Percentiles rank a stretch among this genome's conserved stretches.
phyloP scores from a whole-genome alignment of 257 asterid species.

The Ocimum tenuiflorum region DNA sequence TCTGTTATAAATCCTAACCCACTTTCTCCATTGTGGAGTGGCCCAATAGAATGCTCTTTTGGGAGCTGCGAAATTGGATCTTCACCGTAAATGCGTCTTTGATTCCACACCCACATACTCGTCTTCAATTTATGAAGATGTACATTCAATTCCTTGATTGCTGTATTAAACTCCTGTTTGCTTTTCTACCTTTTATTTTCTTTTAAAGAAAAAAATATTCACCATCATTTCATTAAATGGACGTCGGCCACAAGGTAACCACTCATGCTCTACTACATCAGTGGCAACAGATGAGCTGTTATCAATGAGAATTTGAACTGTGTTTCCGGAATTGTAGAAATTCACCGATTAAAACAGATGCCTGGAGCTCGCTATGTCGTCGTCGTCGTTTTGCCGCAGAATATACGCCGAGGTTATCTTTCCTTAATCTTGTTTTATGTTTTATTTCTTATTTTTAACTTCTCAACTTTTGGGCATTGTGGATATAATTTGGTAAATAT shows the following conservation, averaged over 20 bases:
- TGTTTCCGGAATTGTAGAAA: slow-evolving; percentile 25
- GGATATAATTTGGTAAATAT: not conserved
- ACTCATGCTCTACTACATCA: not conserved
- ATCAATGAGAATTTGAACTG: not conserved
- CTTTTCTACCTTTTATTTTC: not conserved
- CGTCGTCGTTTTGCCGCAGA: slow-evolving; percentile 57
- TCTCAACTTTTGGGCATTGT: not conserved
- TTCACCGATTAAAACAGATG: slow-evolving; percentile 24
- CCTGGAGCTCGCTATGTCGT: slow-evolving; percentile 34
- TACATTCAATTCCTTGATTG: no score
- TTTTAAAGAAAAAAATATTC: not conserved
- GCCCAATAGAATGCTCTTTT: no score
- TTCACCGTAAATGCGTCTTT: not conserved
- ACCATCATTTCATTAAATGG: slow-evolving; percentile 12
- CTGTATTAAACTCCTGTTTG: not conserved
- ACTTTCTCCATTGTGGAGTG: no score
- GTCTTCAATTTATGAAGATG: not conserved
- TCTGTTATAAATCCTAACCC: no score
- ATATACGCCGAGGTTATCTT: slow-evolving; percentile 56
- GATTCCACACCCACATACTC: not conserved
- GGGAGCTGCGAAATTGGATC: not conserved
- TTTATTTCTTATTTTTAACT: no score
- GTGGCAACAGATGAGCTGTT: not conserved
- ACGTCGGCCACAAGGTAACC: slow-evolving; percentile 19
- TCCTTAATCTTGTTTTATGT: not conserved